Evolutionary conservation across 1,284 basidiomycete genomes (phyloP).

Genomic region (Trichosporon sp.): DNA sequence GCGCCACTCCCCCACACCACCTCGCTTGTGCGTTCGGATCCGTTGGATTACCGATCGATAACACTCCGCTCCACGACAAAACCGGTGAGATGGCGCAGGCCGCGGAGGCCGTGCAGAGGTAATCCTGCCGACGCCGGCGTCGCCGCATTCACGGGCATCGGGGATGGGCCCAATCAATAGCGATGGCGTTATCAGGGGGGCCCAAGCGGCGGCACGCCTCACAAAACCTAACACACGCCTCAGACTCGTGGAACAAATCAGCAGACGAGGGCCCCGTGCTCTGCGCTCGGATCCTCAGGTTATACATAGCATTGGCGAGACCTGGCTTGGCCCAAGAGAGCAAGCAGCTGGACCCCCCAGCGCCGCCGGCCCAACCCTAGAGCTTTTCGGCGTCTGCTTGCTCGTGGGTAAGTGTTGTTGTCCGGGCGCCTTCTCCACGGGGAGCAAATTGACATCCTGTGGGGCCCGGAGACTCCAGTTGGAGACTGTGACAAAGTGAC

Average conservation of each 20-base stretch:
- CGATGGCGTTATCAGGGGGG: not conserved
- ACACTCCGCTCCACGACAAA: not conserved
- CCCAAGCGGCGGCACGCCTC: not conserved
- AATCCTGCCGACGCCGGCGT: not conserved
- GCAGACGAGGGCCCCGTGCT: not conserved
- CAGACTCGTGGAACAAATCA: not conserved
- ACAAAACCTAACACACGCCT: not conserved
- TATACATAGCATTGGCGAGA: not conserved
- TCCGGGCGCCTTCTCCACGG: conserved; percentile 3
- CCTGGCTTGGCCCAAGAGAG: not conserved
- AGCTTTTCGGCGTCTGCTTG: not conserved
- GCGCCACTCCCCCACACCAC: no score
- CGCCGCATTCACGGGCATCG: no score
- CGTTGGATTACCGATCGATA: not conserved
- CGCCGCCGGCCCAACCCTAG: not conserved
- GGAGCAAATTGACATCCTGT: not conserved
- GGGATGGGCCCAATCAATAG: not conserved
- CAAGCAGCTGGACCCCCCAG: not conserved
- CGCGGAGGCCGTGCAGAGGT: not conserved
- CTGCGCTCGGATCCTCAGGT: not conserved
- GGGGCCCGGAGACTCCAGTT: not conserved
- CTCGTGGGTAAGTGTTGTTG: not conserved
- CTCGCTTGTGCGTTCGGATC: not conserved
- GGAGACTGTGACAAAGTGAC: not conserved
- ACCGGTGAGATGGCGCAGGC: no score